Base-by-base conservation (phyloP, 2,329 filamentous ascomycete species). In the Ampelomyces quisqualis region DNA sequence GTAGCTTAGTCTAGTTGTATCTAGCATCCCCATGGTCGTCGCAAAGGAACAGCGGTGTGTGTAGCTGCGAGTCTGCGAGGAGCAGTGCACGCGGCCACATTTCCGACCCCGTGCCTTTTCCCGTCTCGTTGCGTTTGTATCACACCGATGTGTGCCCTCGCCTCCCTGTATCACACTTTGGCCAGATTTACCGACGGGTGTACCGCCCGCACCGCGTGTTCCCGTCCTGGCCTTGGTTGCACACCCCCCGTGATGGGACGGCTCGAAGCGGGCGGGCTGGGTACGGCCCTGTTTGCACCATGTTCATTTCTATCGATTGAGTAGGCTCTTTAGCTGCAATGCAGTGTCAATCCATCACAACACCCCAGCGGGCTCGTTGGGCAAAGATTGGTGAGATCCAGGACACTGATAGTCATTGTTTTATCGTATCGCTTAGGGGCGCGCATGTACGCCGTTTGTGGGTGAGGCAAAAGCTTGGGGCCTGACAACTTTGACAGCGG, bases 61-160 rank as follows among this genome's bases (percentile, higher is more conserved):
- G 35, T 38, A 32, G n/a, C n/a, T n/a, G n/a, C n/a, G n/a, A n/a
- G n/a, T n/a, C n/a, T n/a, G n/a, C n/a, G n/a, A n/a, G n/a, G n/a
- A n/a, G n/a, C n/a, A n/a, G n/a, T n/a, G n/a, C n/a, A n/a, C n/a
- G n/a, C n/a, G n/a, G n/a, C n/a, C n/a, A n/a, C n/a, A n/a, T n/a
- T n/a, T n/a, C n/a, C n/a, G n/a, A n/a, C n/a, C 32, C 44, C 37
- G 32, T 36, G 24, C 29, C 17, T 36, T 22, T 31, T 32, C 27
- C 35, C 22, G 40, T 30, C 20, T 40, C 35, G 33, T 34, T 46
- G 29, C 35, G 44, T n/a, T n/a, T n/a, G n/a, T n/a, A 47, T 50
- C 49, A 54, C 51, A 54, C 51, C 45, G 45, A 53, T 51, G 31
- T n/a, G n/a, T n/a, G n/a, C n/a, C n/a, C 39, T 34, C 26, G 34